Evolutionary conservation across 768 basidiomycete species (phyloP).

Genomic region (Suillus tomentosus): DNA sequence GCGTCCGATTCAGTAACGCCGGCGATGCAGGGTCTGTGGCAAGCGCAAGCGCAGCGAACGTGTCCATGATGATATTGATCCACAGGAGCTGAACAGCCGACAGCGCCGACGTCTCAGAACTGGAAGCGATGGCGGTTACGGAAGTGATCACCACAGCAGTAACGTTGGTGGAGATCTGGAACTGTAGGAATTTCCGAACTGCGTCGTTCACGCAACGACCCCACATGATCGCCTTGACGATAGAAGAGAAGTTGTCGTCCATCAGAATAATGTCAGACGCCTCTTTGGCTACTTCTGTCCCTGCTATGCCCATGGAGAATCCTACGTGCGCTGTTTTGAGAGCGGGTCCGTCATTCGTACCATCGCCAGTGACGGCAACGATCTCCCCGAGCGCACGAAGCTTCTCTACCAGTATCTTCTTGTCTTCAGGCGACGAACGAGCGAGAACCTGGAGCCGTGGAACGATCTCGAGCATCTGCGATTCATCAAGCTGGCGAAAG

Average conservation of each 20-base stretch:
- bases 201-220: slow-evolving; percentile 98
- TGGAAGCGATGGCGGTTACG: slow-evolving; percentile 82
- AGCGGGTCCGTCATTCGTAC: slow-evolving; percentile 97
- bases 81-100: slow-evolving; percentile 96
- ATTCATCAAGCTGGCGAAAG: slow-evolving; percentile 75
- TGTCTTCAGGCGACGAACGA: slow-evolving; percentile 96
- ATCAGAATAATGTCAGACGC: slow-evolving; percentile 98
- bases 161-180: slow-evolving; percentile 92
- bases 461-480: slow-evolving; percentile 78
- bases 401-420: slow-evolving; percentile 89
- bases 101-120: slow-evolving; percentile 77
- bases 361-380: slow-evolving; percentile 96
- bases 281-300: slow-evolving; percentile 98
- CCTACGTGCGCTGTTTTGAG: slow-evolving; percentile 95
- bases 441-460: slow-evolving; percentile 96
- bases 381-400: slow-evolving; percentile 86
- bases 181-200: slow-evolving; percentile 96
- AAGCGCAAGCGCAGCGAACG: slow-evolving; percentile 95
- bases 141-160: slow-evolving; percentile 95
- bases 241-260: slow-evolving; percentile 96
- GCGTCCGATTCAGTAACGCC: slow-evolving; percentile 80
- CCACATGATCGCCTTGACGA: slow-evolving; percentile 99
- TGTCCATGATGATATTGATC: slow-evolving; percentile 99
- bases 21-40: slow-evolving; percentile 94
- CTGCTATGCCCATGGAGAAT: slow-evolving; percentile 95